These are phyloP conservation scores for Silene conica DNA, from an alignment of 148 eudicot genomes.

Conservation along the genomic window DNA sequence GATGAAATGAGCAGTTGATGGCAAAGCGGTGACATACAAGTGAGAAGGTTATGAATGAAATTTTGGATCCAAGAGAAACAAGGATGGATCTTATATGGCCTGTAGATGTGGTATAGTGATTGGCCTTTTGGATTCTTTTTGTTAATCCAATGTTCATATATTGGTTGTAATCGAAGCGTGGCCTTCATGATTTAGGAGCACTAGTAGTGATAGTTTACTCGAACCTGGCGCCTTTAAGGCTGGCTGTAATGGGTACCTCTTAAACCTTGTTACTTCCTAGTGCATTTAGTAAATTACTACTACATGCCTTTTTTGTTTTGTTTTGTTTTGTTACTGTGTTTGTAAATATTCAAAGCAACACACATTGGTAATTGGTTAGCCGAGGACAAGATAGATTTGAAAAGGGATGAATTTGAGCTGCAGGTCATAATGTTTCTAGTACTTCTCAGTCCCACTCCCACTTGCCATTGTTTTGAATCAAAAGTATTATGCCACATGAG, in stretches of 20 bases:
- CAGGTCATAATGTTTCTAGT: too few species aligned
- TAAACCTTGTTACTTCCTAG: too few species aligned
- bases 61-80: conserved; percentile 26
- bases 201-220: background rate
- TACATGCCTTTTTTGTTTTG: background rate
- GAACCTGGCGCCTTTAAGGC: background rate
- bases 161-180: conserved; percentile 5
- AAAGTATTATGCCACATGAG: too few species aligned
- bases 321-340: too few species aligned
- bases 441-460: too few species aligned
- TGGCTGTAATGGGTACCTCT: background rate
- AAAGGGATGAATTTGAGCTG: too few species aligned
- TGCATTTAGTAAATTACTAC: background rate
- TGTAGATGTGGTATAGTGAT: conserved; percentile 26
- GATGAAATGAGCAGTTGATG: conserved; percentile 30
- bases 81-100: conserved; percentile 13
- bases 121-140: conserved; percentile 13
- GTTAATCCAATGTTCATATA: conserved; percentile 7
- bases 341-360: too few species aligned
- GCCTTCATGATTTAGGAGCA: conserved; percentile 17
- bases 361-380: too few species aligned
- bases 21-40: conserved; percentile 15
- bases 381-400: too few species aligned
- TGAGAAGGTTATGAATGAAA: background rate
- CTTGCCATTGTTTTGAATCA: too few species aligned